phyloP scores from a whole-genome alignment of 2,329 filamentous ascomycete genomes.

The Colletotrichum sp. region DNA sequence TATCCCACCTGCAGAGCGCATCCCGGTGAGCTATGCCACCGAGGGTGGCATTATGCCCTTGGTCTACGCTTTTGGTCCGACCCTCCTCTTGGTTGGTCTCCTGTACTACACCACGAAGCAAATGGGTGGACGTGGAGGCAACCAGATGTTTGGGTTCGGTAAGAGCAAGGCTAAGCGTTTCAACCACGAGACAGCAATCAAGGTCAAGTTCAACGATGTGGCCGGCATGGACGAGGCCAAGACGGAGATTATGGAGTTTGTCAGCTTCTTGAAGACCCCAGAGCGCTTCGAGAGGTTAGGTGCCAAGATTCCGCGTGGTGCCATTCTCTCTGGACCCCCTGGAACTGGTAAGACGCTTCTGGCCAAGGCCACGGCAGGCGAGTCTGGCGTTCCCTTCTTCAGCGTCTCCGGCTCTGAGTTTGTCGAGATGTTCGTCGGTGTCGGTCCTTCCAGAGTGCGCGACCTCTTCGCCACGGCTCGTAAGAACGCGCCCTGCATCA shows the following conservation, averaged over 20 bases:
- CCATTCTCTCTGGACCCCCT: constrained; percentile 95
- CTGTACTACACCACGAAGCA: constrained; percentile 81
- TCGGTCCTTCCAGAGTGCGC: constrained; percentile 92
- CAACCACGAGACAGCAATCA: constrained; percentile 95
- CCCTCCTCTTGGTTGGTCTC: constrained; percentile 82
- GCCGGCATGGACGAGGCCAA: constrained; percentile 99
- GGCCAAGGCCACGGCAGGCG: constrained; percentile 95
- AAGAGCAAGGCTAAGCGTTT: constrained; percentile 97
- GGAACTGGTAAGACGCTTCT: constrained; percentile 98
- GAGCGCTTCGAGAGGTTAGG: constrained; percentile 92
- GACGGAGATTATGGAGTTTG: constrained; percentile 98
- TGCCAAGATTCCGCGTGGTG: constrained; percentile 96
- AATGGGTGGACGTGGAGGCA: constrained; percentile 71
- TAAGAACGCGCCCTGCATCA: constrained; percentile 97
- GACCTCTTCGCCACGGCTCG: constrained; percentile 94
- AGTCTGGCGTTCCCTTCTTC: constrained; percentile 97
- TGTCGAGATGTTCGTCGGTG: constrained; percentile 99
- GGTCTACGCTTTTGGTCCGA: constrained; percentile 81
- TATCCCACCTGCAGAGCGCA: constrained; percentile 86
- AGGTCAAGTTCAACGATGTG: constrained; percentile 96
- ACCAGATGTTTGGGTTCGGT: constrained; percentile 93
- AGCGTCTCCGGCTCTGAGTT: constrained; percentile 98
- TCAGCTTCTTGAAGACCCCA: constrained; percentile 94
- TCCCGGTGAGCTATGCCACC: constrained; percentile 86
- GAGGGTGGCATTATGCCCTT: constrained; percentile 79